Base-by-base conservation (phyloP, 495 filamentous ascomycete species). In the Endocarpon pusillum region DNA sequence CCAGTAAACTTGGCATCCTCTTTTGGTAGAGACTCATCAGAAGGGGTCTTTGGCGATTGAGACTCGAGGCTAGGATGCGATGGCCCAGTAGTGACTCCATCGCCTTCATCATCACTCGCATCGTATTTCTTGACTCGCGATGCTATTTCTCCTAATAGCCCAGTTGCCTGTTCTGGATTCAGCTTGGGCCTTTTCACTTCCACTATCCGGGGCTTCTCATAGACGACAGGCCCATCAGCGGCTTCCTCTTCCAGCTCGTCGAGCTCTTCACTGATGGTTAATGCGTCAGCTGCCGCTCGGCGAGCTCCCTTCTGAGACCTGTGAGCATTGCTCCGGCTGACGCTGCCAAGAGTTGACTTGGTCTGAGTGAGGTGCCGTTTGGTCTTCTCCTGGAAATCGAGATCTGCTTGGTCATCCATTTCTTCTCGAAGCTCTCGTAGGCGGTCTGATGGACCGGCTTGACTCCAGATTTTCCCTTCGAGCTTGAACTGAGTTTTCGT, bases 401-500 rank as follows among this genome's bases (percentile, higher is more conserved):
- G 58, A 34, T 57, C 51, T 16, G 49, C 38, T 41, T 70, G 54
- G 33, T 69, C 82, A 35, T 96, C 91, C 89, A 97, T 97, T 52
- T 79, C 71, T 54, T 94, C 91, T 20, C 89, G 77, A 16, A 96
- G 61, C 42, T 93, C 89, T 40, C 89, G 78, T 21, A 97, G 53
- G 49, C 84, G 73, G 56, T 97, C 87, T 39, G 84, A 93, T 19
- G 89, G 87, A 19, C 78, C 79, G 46, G 76, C 59, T 45, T 85
- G 81, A 34, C 82, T 77, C 83, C 87, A 93, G 14, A 86, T 78
- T 56, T 81, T 84, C 42, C 89, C 89, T 52, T 96, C 89, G 12
- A 97, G 73, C 62, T 94, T 93, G 57, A 84, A 93, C 51, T 96
- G 85, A 3, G 89, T 96, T 66, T 97, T 97, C 42, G 92, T 87